A percentile compares a stretch with the other conserved stretches of the same genome.
These are phyloP conservation scores for Gilbertella persicaria DNA, from an alignment of 371 early-diverging fungal species.

Conservation along the genomic window DNA sequence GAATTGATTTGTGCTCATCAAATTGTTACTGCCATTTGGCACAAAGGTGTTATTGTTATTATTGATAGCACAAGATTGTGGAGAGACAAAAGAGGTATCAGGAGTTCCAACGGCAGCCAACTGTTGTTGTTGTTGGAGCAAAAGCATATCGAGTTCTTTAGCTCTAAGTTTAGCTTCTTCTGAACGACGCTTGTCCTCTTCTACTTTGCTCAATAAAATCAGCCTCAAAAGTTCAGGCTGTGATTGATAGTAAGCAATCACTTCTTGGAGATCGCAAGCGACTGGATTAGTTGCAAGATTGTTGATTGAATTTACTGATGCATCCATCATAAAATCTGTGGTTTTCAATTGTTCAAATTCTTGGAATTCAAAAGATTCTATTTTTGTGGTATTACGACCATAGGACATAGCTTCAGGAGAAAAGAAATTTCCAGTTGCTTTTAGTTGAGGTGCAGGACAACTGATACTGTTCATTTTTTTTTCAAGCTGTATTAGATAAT, in stretches of 20 bases:
- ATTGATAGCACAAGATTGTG: background rate
- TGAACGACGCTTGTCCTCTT: constrained; percentile 63
- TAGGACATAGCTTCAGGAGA: constrained; percentile 11
- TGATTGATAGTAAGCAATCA: constrained; percentile 53
- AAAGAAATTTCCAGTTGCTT: constrained; percentile 6
- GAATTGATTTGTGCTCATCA: constrained; percentile 10
- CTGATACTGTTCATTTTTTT: constrained; percentile 19
- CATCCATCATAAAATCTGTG: background rate
- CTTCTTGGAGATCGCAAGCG: constrained; percentile 53
- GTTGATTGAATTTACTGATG: background rate
- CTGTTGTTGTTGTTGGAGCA: constrained; percentile 40
- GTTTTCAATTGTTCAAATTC: constrained; percentile 15
- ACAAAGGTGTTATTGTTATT: background rate
- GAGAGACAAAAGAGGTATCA: constrained; percentile 2
- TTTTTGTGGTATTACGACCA: constrained; percentile 4
- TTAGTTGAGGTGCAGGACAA: constrained; percentile 10
- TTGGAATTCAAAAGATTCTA: constrained; percentile 7
- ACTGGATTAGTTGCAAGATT: constrained; percentile 20
- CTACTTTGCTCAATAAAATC: constrained; percentile 63
- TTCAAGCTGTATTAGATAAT: background rate
- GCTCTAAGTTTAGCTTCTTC: constrained; percentile 52
- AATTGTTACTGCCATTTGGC: background rate
- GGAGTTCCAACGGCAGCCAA: background rate
- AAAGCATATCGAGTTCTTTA: constrained; percentile 43
- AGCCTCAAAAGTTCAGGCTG: constrained; percentile 63